phyloP scores from a whole-genome alignment of 805 yeast genomes.

The Starmerella gropengiesseri region DNA sequence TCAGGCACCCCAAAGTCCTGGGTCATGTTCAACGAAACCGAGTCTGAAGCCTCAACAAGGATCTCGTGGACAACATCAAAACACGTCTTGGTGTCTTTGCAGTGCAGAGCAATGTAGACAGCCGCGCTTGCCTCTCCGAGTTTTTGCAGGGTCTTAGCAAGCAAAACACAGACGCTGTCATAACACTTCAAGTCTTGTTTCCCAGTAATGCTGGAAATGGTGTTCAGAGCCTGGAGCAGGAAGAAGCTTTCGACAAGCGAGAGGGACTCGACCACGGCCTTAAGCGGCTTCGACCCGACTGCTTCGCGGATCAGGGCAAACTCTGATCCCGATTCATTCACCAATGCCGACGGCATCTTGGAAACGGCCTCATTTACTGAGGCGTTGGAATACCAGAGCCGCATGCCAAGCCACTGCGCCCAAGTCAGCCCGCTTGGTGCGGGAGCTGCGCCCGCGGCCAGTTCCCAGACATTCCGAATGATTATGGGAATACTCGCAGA shows the following conservation, averaged over 20 bases:
- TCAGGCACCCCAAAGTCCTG: conserved; percentile 30
- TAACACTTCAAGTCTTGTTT: conserved; percentile 4
- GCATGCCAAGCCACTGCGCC: conserved; percentile 49
- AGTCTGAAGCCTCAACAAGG: conserved; percentile 20
- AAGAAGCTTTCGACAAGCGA: conserved; percentile 19
- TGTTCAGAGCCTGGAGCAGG: conserved; percentile 19
- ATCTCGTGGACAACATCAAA: conserved; percentile 3
- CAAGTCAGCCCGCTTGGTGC: conserved; percentile 41
- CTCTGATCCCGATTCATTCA: conserved; percentile 9
- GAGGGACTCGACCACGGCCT: conserved; percentile 12
- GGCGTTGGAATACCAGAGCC: conserved; percentile 47
- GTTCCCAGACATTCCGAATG: conserved; percentile 49
- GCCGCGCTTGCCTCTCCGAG: conserved; percentile 45
- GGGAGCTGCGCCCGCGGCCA: conserved; percentile 38
- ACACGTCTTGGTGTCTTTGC: conserved; percentile 39
- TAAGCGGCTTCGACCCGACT: conserved; percentile 12
- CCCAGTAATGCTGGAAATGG: conserved; percentile 1
- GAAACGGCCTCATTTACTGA: conserved; percentile 9
- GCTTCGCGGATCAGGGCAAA: conserved; percentile 18
- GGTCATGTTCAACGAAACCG: conserved; percentile 17
- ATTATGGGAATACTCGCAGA: conserved; percentile 41
- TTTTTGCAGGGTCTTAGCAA: conserved; percentile 28
- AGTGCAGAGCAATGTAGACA: conserved; percentile 50
- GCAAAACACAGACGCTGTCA: conserved; percentile 15
- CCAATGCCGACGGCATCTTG: conserved; percentile 5